Evolutionary conservation across 441 rosid species (phyloP), one percentile per base, ranked within the genome.

Genomic region (Brassica hybrid): DNA sequence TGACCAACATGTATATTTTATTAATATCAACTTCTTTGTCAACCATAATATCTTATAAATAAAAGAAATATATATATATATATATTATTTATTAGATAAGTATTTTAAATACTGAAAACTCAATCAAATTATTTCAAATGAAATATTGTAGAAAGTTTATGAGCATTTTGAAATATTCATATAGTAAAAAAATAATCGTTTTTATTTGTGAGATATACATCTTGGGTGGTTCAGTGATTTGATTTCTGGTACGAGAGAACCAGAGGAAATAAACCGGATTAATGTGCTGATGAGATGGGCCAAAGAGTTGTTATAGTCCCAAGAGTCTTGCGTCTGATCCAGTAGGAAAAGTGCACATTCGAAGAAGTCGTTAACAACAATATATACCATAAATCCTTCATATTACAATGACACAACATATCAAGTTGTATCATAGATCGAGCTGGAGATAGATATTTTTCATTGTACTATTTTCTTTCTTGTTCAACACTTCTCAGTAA

Each of bases 291-390:
- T 63, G 9, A 36, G 5, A 0, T 62, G 75, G 75, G 59, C 71
- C 65, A 63, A 21, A 69, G 38, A 7, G 23, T 23, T 63, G 23
- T 52, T 3, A 41, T 14, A 16, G 13, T 75, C 80, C 65, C 75
- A 69, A 62, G 0, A 16, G 19, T 21, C 54, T 21, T 32, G n/a
- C 38, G 5, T 74, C 34, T 57, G 78, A 16, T 67, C 67, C 13
- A 36, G 65, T 41, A 48, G 8, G 58, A 14, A 63, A 73, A 50
- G 7, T 50, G 9, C n/a, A 13, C 30, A 43, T n/a, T 66, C 57
- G 19, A 45, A 4, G 58, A 43, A 23, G n/a, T 45, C 13, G 70
- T 66, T n/a, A 5, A 48, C 17, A 48, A 48, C 17, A n/a, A 27
- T 27, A 27, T 9, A 45, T 48, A n/a, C 56, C 56, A 48, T n/a